phyloP scores from a whole-genome alignment of 73 alveolate species.

The Paraurostyla sp. region DNA sequence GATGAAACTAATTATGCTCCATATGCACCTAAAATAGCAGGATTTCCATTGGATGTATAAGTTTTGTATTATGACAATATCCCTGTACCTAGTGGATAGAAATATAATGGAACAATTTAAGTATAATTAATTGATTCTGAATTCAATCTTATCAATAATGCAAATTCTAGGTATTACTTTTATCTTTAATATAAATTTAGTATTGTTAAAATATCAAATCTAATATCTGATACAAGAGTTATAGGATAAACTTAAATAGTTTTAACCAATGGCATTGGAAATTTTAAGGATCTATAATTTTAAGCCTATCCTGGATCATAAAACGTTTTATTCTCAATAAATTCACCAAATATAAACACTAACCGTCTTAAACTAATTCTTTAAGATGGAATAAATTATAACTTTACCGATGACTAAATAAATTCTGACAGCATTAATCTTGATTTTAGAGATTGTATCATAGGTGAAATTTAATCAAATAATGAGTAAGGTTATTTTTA shows the following conservation, averaged over 20 bases:
- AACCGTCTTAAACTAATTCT: neutral
- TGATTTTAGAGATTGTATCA: neutral
- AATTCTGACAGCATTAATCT: neutral
- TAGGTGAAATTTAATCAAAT: neutral
- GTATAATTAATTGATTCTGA: slow-evolving; percentile 26
- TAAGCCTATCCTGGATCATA: slow-evolving; percentile 35
- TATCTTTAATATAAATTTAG: neutral
- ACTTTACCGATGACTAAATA: neutral
- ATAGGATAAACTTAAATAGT: neutral
- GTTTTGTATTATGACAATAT: neutral
- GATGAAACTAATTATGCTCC: slow-evolving; percentile 5
- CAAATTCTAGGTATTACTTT: neutral
- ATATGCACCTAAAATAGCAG: neutral
- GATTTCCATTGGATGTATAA: neutral
- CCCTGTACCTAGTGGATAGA: neutral
- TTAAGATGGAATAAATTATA: too few species aligned
- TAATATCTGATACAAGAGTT: neutral
- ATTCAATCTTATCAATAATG: neutral
- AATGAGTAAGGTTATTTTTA: slow-evolving; percentile 2
- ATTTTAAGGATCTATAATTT: slow-evolving; percentile 4
- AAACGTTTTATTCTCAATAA: neutral
- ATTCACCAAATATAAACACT: slow-evolving; percentile 17
- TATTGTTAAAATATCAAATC: neutral
- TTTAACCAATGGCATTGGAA: neutral
- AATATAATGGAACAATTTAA: neutral